Evolutionary conservation across 1,284 basidiomycete species (phyloP).

Genomic region (Termitomyces sp.): DNA sequence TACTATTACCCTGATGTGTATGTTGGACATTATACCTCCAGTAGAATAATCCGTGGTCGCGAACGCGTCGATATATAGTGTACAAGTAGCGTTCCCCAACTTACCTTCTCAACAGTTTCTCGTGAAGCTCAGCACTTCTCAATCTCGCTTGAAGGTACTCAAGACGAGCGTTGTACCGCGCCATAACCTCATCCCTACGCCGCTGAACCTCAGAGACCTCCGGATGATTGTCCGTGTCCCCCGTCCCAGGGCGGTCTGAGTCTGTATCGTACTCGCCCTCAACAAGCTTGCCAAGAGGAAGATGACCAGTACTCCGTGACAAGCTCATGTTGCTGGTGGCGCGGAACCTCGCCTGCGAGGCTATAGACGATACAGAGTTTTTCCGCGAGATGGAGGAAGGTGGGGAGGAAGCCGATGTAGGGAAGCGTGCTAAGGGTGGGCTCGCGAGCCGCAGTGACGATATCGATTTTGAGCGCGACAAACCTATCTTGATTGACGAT

Average conservation of each 20-base stretch:
- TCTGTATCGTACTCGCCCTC: conserved; percentile 11
- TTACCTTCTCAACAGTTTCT: conserved; percentile 56
- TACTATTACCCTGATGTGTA: neutral
- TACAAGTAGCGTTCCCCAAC: neutral
- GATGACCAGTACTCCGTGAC: conserved; percentile 30
- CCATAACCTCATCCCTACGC: conserved; percentile 57
- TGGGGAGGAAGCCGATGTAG: conserved; percentile 15
- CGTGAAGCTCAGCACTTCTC: conserved; percentile 70
- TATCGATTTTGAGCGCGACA: conserved; percentile 34
- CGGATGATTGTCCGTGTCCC: conserved; percentile 5
- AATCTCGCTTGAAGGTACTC: conserved; percentile 67
- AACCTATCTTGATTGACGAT: conserved; percentile 36
- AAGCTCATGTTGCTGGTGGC: conserved; percentile 24
- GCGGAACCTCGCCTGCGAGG: conserved; percentile 24
- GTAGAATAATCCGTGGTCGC: neutral
- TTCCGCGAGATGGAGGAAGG: conserved; percentile 35
- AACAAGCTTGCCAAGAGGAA: conserved; percentile 24
- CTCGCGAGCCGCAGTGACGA: conserved; percentile 22
- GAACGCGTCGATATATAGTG: neutral
- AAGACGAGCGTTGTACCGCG: conserved; percentile 59
- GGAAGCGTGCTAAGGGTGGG: conserved; percentile 24
- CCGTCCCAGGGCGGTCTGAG: conserved; percentile 22
- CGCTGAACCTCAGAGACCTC: conserved; percentile 30
- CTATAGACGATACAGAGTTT: conserved; percentile 37
- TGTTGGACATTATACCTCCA: neutral